Base-by-base conservation (phyloP, 352 stramenopile species). In the Phytopythium aichiense region DNA sequence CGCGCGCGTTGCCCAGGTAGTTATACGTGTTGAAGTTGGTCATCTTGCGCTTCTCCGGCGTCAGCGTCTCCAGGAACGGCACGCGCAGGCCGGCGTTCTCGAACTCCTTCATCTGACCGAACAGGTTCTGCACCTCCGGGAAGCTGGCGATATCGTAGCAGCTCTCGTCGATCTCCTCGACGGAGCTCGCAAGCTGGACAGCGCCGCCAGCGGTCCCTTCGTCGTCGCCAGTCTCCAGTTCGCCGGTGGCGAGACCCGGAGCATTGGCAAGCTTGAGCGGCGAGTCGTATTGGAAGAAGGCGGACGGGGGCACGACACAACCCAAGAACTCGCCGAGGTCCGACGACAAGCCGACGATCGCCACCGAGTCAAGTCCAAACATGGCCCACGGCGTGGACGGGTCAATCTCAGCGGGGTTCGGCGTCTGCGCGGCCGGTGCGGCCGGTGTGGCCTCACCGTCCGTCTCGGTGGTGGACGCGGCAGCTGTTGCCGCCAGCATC, bases 11-110 rank as follows among this genome's bases (percentile, higher is more conserved):
- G 22, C 84, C 84, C 18, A 93, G 72, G 61, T 93, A 93, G 61
- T 93, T 93, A 75, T 93, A 93, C 50, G 84, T 92, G 72, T 92
- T 92, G 67, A 91, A 92, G 78, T 94, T 94, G 30, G 81, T 74
- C 77, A 88, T 88, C 48, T 77, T 72, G 15, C 81, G 75, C 70
- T 87, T 91, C 58, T 85, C 81, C 1, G 78, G 64, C 30, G 81
- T 91, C 6, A 93, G 65, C 28, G 78, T 81, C 50, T 93, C 84
- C 45, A 93, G 65, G 53, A 78, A 93, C 51, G 81, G 81, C 35
- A 93, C 78, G 9, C 64, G 64, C 58, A 94, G 68, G 35, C 85
- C 85, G n/a, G 82, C 82, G 40, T 74, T 65, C 49, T 87, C 71
- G 45, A 94, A 88, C 61, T 94, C 73, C 33, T 87, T 74, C 76